Percentiles rank a stretch among this genome's conserved stretches.
Conservation (phyloP, 192 early-diverging fungal species). For the Coemansia sp. region DNA sequence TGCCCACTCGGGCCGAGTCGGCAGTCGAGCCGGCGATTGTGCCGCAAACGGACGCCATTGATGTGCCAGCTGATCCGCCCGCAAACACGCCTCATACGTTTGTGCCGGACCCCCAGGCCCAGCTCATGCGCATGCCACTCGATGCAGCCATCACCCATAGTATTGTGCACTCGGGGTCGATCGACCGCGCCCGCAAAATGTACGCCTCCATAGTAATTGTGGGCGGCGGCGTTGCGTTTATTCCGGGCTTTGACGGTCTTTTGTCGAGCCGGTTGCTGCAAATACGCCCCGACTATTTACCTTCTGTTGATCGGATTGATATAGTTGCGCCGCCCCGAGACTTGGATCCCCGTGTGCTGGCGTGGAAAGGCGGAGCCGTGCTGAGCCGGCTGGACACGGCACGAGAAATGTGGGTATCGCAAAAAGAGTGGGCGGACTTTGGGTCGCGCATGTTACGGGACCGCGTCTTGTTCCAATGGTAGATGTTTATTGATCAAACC, state of each 20-base stretch:
- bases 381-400: slow-evolving; percentile 73
- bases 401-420: slow-evolving; percentile 76
- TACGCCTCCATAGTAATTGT: slow-evolving; percentile 79
- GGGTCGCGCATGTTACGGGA: slow-evolving; percentile 64
- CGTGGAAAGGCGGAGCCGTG: slow-evolving; percentile 86
- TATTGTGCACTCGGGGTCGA: slow-evolving; percentile 61
- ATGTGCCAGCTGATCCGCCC: too few relatives aligned
- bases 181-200: slow-evolving; percentile 69
- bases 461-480: slow-evolving; percentile 60
- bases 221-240: slow-evolving; percentile 72
- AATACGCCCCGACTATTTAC: slow-evolving; percentile 28
- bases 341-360: slow-evolving; percentile 75
- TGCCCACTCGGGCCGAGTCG: slow-evolving; percentile 28
- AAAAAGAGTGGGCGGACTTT: slow-evolving; percentile 69
- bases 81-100: background rate
- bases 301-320: slow-evolving; percentile 56
- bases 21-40: slow-evolving; percentile 27
- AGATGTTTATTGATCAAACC: background rate
- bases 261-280: slow-evolving; percentile 38
- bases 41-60: slow-evolving; percentile 20
- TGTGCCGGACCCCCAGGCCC: slow-evolving; percentile 34
- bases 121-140: slow-evolving; percentile 54
- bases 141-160: slow-evolving; percentile 70
- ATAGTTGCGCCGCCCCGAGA: slow-evolving; percentile 78
- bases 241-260: slow-evolving; percentile 58